Percentiles rank a stretch among this genome's conserved stretches.
These are phyloP conservation scores for Rosa persica DNA, from an alignment of 306 rosid genomes.

Conservation along the genomic window DNA sequence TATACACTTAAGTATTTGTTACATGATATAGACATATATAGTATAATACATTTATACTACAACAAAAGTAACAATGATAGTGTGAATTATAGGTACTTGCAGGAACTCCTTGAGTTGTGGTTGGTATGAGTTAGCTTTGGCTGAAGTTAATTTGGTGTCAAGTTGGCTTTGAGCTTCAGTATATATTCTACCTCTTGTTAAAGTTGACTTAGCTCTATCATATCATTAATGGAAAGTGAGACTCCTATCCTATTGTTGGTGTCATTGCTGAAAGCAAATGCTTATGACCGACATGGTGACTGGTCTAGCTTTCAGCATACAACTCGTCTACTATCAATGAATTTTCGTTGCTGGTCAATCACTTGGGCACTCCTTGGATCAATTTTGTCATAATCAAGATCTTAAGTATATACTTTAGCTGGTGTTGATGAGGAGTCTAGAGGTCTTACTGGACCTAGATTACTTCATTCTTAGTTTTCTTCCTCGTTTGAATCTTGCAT, in stretches of 20 bases:
- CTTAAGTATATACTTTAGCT: neutral
- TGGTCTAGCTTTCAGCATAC: no score
- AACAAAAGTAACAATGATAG: neutral
- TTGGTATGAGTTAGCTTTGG: neutral
- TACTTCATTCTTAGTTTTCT: neutral
- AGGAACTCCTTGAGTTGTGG: neutral
- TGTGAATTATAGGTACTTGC: neutral
- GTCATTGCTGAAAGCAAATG: neutral
- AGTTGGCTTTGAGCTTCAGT: neutral
- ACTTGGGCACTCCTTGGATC: neutral
- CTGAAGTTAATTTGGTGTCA: neutral
- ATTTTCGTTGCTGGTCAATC: neutral
- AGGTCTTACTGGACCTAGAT: neutral
- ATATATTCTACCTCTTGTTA: neutral
- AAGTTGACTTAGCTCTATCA: neutral
- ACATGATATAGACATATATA: no score
- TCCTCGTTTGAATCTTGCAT: neutral
- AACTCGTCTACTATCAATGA: neutral
- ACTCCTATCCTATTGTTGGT: neutral
- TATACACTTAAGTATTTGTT: no score
- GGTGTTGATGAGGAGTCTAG: neutral
- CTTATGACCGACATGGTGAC: neutral
- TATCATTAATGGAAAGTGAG: neutral
- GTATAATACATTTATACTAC: no score
- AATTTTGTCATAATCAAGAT: neutral